Base-by-base conservation (phyloP, 305 asterid genomes). In the Fraxinus ornus region DNA sequence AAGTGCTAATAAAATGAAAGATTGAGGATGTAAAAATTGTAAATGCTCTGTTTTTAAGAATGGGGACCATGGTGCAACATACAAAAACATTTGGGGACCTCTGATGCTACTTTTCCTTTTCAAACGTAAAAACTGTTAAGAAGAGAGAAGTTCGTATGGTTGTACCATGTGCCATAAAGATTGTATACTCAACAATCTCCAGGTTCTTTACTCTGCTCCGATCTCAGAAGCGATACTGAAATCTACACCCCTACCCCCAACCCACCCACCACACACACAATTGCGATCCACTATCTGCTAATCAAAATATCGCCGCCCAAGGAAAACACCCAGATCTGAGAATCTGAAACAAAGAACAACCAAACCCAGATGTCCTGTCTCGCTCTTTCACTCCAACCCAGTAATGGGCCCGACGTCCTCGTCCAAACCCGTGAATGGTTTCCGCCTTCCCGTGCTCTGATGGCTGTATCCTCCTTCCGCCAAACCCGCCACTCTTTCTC, bases 391-490 rank as follows among this genome's bases (percentile, higher is more conserved):
- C 98, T 94, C 37, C 97, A 94, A 78, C 98, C 98, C 79, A 62
- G 93, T 7, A 92, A 87, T 68, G 98, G 98, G 1, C 89, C 94
- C 75, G 96, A 94, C 79, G 89, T 94, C 64, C 85, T 94, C 68
- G 97, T 94, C 88, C 98, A 94, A 83, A 93, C 97, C 77, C 96
- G 98, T 8, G 98, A 94, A 83, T 94, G 98, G 98, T 92, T 92
- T 71, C 97, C 97, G 10, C 98, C 97, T 70, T 91, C 97, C 8
- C 95, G 97, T 15, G 98, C 98, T 24, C 91, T 94, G 12, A 89
- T 90, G 87, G 97, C 98, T 55, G 96, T 93, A n/a, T 93, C 98
- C 83, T 84, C 94, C 52, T 94, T 94, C 82, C 94, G 97, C 76
- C 89, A 90, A 7, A 94, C 97, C 52, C 97, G 97, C 55, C 83